Conservation (phyloP, 176 grass and related monocot species). For the Aegilops tauschii region DNA sequence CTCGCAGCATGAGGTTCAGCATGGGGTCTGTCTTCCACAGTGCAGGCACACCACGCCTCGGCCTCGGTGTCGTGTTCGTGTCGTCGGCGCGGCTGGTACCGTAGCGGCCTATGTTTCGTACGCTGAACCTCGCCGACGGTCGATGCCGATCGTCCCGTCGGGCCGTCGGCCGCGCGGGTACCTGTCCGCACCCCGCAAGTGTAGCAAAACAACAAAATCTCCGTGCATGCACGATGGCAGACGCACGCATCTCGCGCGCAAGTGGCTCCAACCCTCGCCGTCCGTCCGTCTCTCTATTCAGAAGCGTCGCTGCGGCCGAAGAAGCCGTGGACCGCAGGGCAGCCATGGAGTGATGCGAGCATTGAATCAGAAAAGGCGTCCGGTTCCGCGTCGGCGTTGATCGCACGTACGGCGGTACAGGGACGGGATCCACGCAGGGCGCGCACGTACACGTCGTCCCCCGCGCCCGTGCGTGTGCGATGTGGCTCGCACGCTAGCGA, state of each 20-base stretch:
- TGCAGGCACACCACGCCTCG: no score
- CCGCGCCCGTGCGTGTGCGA: no score
- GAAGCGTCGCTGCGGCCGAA: neutral
- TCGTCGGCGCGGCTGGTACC: neutral
- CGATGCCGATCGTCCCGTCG: neutral
- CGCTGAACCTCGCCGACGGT: constrained; percentile 16
- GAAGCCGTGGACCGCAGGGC: constrained; percentile 28
- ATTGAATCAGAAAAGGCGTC: constrained; percentile 19
- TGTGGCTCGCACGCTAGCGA: no score
- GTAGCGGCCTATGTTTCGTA: no score
- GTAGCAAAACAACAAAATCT: neutral
- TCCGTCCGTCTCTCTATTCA: neutral
- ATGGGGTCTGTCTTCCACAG: no score
- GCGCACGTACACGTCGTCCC: no score
- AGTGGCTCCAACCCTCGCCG: neutral
- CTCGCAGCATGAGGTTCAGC: no score
- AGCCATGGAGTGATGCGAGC: neutral
- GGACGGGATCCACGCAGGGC: neutral
- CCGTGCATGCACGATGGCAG: neutral
- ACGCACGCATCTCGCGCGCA: neutral
- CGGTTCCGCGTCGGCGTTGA: neutral
- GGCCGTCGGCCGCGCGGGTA: no score
- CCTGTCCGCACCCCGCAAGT: neutral
- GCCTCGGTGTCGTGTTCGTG: no score
- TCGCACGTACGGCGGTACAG: neutral